These are phyloP conservation scores for Sanghuangporus baumii DNA, from an alignment of 1,284 basidiomycete species.

Conservation along the genomic window DNA sequence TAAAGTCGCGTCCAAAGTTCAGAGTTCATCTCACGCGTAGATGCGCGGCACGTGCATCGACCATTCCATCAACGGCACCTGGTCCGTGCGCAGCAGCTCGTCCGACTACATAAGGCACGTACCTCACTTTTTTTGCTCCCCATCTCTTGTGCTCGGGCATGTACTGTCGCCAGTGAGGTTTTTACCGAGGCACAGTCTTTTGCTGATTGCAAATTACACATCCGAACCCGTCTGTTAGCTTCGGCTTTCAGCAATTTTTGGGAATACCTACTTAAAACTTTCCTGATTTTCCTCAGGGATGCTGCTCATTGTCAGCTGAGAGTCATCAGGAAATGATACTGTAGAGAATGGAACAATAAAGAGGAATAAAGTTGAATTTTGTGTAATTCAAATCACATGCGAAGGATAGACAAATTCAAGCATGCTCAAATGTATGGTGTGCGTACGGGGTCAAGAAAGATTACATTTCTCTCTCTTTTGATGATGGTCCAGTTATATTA, in stretches of 20 bases:
- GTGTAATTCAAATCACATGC: neutral
- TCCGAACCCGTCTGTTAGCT: conserved; percentile 76
- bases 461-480: no score
- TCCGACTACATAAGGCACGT: neutral
- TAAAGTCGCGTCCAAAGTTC: neutral
- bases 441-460: no score
- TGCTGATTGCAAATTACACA: conserved; percentile 93
- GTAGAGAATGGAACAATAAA: neutral
- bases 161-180: conserved; percentile 89
- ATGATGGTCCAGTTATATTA: no score
- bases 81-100: neutral
- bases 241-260: conserved; percentile 80
- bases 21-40: neutral
- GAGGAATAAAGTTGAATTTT: neutral
- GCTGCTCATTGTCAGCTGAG: neutral
- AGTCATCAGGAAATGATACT: neutral
- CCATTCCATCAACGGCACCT: neutral
- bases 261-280: conserved; percentile 29
- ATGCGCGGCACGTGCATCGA: neutral
- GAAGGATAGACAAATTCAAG: no score
- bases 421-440: no score
- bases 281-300: conserved; percentile 6
- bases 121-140: conserved; percentile 21
- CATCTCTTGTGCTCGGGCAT: conserved; percentile 89
- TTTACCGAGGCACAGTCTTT: conserved; percentile 88